Evolutionary conservation across 148 eudicot species (phyloP).

Genomic region (Rhododendron molle): DNA sequence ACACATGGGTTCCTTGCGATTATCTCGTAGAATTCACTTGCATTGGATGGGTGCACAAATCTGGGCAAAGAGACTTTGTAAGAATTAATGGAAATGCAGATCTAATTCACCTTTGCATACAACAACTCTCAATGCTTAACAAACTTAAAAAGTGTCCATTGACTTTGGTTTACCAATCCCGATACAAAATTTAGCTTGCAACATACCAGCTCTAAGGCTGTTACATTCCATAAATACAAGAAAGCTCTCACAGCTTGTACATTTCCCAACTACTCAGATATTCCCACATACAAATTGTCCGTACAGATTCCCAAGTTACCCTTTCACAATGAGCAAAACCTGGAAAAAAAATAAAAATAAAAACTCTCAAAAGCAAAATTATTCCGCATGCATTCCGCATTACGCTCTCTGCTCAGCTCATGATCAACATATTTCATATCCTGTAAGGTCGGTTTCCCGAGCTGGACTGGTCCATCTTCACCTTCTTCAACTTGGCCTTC

Average conservation of each 20-base stretch:
- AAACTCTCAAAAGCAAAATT: not conserved
- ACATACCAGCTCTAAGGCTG: not conserved
- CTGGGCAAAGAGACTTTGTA: not conserved
- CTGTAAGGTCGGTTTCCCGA: conserved; percentile 37
- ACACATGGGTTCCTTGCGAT: not conserved
- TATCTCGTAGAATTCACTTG: not conserved
- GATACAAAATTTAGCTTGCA: conserved; percentile 6
- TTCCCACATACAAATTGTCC: not conserved
- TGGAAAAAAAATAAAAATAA: not conserved
- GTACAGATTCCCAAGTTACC: not conserved
- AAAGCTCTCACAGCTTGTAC: conserved; percentile 1
- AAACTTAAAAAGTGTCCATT: not conserved
- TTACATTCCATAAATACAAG: not conserved
- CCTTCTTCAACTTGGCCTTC: conserved; percentile 44
- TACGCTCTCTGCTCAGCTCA: not conserved
- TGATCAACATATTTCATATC: conserved; percentile 19
- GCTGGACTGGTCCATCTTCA: conserved; percentile 25
- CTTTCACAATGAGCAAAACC: not conserved
- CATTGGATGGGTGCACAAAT: not conserved
- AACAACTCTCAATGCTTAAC: not conserved
- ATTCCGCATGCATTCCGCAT: not conserved
- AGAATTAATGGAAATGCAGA: not conserved
- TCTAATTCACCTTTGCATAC: not conserved
- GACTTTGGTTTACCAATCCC: not conserved
- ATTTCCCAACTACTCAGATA: not conserved